phyloP scores from a whole-genome alignment of 2,329 filamentous ascomycete genomes.

The Stenocarpella maydis region DNA sequence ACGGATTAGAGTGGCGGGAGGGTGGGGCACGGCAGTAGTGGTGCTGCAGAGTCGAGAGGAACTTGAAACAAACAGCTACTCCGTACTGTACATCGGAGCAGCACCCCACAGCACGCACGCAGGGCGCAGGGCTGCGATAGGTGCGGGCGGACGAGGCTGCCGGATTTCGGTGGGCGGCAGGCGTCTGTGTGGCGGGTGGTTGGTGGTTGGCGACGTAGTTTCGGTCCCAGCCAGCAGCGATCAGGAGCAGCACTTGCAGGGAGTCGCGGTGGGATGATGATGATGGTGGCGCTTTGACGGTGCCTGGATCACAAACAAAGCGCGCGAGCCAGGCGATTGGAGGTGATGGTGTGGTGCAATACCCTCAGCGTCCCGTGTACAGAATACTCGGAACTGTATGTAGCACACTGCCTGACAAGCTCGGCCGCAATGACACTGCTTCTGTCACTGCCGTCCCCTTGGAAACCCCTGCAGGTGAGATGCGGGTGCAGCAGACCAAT shows the following conservation, averaged over 20 bases:
- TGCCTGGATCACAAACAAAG: conserved; percentile 21
- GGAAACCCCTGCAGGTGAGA: conserved; percentile 18
- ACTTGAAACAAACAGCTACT: conserved; percentile 22
- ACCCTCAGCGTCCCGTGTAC: not conserved
- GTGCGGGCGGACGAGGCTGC: conserved; percentile 22
- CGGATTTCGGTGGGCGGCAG: not conserved
- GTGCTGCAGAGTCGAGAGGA: conserved; percentile 10
- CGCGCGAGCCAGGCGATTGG: conserved; percentile 11
- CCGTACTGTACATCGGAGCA: too few species aligned
- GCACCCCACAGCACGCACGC: not conserved
- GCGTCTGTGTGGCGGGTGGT: conserved; percentile 5
- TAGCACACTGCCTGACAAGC: conserved; percentile 15
- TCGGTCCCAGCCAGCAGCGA: conserved; percentile 5
- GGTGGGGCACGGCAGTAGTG: not conserved
- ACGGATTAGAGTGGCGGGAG: not conserved
- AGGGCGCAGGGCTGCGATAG: conserved; percentile 25
- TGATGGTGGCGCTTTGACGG: conserved; percentile 11
- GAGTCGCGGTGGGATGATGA: not conserved
- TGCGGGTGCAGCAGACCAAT: conserved; percentile 1
- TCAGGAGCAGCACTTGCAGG: not conserved
- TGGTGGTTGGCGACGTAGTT: conserved; percentile 2
- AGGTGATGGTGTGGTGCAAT: not conserved
- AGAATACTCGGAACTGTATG: too few species aligned
- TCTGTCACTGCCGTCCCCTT: conserved; percentile 15
- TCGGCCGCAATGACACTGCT: conserved; percentile 20